Evolutionary conservation across 768 basidiomycete species (phyloP).

Genomic region (Dentipellis sp.): DNA sequence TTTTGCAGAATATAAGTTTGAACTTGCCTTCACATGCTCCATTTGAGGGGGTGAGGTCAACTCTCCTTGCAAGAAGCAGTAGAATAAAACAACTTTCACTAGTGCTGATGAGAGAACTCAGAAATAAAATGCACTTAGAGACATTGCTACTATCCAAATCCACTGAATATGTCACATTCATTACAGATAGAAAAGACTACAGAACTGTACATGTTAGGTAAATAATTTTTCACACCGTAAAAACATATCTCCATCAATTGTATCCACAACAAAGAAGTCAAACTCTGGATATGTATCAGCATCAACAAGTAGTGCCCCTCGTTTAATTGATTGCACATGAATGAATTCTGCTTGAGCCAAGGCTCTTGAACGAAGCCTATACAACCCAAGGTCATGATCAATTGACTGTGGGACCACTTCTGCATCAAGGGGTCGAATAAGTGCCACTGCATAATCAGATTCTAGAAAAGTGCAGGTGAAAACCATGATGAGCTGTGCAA

Average conservation of each 20-base stretch:
- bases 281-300: slow-evolving; percentile 12
- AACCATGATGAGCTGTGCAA: slow-evolving; percentile 17
- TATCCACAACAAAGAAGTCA: slow-evolving; percentile 21
- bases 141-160: no score
- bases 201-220: no score
- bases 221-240: no score
- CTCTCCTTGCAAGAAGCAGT: no score
- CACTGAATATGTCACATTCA: no score
- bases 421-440: slow-evolving; percentile 17
- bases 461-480: slow-evolving; percentile 15
- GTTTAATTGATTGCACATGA: slow-evolving; percentile 20
- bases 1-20: no score
- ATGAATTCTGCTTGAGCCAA: slow-evolving; percentile 16
- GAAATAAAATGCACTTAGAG: no score
- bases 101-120: no score
- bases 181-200: no score
- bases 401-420: not conserved
- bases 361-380: slow-evolving; percentile 8
- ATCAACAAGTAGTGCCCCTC: slow-evolving; percentile 20
- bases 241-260: slow-evolving; percentile 12
- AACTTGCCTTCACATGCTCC: no score
- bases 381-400: slow-evolving; percentile 18
- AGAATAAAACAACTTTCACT: no score
- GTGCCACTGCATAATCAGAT: slow-evolving; percentile 9
- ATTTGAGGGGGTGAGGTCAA: no score